Evolutionary conservation across 164 flowering plant genomes (phyloP).

Genomic region (Magnolia sinica): DNA sequence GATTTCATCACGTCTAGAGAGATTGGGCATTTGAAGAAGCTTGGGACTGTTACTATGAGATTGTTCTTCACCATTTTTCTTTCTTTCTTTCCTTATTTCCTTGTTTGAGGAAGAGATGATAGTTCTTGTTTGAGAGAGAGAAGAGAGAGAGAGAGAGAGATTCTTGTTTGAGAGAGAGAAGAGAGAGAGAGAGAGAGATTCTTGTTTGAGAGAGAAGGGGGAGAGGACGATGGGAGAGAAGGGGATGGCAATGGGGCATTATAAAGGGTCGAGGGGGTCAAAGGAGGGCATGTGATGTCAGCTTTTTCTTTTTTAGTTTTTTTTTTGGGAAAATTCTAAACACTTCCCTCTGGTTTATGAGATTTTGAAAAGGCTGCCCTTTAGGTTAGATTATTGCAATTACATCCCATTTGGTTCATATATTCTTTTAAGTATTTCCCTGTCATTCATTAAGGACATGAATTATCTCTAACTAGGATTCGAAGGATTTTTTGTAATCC

Average conservation of each 20-base stretch:
- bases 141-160: neutral
- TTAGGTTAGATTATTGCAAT: too few species aligned
- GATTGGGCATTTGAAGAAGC: constrained; percentile 85
- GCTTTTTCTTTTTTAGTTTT: neutral
- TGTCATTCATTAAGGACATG: too few species aligned
- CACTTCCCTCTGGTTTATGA: too few species aligned
- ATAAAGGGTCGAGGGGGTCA: neutral
- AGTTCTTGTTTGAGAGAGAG: neutral
- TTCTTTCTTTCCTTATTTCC: neutral
- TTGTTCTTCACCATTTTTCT: constrained; percentile 40
- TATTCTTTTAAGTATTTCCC: too few species aligned
- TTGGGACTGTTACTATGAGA: constrained; percentile 59
- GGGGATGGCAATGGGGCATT: neutral
- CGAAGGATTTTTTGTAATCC: too few species aligned
- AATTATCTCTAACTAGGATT: too few species aligned
- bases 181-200: neutral
- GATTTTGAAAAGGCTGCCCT: too few species aligned
- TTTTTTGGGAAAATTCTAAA: too few species aligned
- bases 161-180: neutral
- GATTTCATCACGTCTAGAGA: constrained; percentile 89
- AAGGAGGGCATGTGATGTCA: neutral
- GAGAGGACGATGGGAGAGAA: neutral
- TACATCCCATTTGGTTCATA: too few species aligned
- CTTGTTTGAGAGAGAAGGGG: neutral
- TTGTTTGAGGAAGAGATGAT: neutral